Percentiles rank a stretch among this genome's conserved stretches.
phyloP scores from a whole-genome alignment of 148 eudicot genomes.

The Cornus controversa region DNA sequence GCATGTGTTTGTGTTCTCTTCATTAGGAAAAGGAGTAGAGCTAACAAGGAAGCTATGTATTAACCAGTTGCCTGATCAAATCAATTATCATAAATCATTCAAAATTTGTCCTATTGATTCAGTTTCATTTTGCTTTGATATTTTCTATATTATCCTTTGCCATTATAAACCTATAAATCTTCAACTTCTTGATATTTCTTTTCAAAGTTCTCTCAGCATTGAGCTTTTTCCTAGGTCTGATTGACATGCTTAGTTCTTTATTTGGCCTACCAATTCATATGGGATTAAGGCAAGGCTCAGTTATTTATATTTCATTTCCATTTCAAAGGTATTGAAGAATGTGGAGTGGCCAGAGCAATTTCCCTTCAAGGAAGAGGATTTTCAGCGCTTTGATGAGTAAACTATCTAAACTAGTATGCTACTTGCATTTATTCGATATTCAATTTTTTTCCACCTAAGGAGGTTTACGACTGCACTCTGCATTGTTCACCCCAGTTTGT shows the following conservation, averaged over 20 bases:
- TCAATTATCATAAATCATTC: not conserved
- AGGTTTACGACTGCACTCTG: not conserved
- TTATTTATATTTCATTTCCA: not conserved
- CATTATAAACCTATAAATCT: not conserved
- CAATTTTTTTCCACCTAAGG: not conserved
- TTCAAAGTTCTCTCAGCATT: not conserved
- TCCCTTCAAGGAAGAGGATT: constrained; percentile 92
- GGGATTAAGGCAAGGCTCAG: not conserved
- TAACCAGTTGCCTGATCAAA: not conserved
- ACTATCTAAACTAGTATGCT: constrained; percentile 18
- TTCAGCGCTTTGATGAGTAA: constrained; percentile 94
- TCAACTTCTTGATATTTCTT: constrained; percentile 2
- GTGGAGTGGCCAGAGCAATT: constrained; percentile 92
- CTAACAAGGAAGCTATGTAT: not conserved
- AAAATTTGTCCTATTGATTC: not conserved
- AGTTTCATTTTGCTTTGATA: not conserved
- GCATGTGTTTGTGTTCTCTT: too few relatives aligned
- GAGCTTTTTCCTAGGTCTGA: not conserved
- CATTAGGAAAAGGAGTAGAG: not conserved
- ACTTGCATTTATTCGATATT: constrained; percentile 6
- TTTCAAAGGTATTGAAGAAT: constrained; percentile 67
- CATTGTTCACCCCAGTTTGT: not conserved
- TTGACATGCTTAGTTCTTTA: not conserved
- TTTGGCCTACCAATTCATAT: too few relatives aligned
- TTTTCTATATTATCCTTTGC: not conserved